These are phyloP conservation scores for Pholiota conissans DNA, from an alignment of 768 basidiomycete species.

Conservation along the genomic window DNA sequence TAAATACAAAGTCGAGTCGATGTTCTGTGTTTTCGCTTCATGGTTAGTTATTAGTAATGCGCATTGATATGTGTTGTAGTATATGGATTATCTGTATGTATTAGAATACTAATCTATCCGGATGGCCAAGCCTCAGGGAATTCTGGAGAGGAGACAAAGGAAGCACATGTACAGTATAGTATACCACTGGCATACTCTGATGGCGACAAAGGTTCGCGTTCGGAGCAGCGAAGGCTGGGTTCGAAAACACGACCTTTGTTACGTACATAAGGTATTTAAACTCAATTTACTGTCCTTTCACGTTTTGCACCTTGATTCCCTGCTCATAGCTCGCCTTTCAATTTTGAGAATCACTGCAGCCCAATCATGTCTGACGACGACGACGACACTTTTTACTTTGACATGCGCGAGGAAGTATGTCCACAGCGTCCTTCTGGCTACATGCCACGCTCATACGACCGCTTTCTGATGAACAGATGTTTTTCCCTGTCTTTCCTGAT, in stretches of 20 bases:
- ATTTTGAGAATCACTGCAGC: background rate
- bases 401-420: constrained; percentile 6
- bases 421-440: no score
- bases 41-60: background rate
- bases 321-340: no score
- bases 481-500: constrained; percentile 25
- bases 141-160: no score
- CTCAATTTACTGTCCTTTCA: background rate
- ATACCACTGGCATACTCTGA: no score
- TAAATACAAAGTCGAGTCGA: background rate
- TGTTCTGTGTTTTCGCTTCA: background rate
- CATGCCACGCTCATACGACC: no score
- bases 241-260: background rate
- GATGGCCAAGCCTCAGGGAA: no score
- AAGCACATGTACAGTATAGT: no score
- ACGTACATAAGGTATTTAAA: no score
- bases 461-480: constrained; percentile 9
- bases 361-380: background rate
- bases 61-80: background rate
- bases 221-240: no score
- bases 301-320: background rate
- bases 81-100: constrained; percentile 5
- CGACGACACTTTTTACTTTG: background rate
- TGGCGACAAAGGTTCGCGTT: no score
- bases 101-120: background rate